Evolutionary conservation across 306 rosid genomes (phyloP).

Genomic region (Quercus suber): DNA sequence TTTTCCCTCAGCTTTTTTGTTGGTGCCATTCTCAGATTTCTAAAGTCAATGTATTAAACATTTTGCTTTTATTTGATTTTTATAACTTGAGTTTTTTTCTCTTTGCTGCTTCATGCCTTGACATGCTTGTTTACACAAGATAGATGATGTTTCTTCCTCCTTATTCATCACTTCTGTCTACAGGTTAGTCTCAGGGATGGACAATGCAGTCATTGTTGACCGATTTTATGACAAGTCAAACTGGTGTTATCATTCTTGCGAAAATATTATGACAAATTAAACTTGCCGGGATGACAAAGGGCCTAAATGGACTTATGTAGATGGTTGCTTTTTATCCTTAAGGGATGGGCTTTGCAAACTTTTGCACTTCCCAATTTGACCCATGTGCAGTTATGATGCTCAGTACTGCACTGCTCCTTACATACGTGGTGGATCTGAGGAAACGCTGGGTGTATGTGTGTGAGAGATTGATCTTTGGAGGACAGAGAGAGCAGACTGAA

Average conservation of each 20-base stretch:
- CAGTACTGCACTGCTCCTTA: not conserved
- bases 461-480: not conserved
- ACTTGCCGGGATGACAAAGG: not conserved
- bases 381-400: not conserved
- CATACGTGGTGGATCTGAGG: not conserved
- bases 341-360: not conserved
- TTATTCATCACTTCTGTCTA: conserved; percentile 19
- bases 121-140: conserved; percentile 8
- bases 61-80: not conserved
- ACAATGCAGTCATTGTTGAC: conserved; percentile 64
- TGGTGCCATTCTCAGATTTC: not conserved
- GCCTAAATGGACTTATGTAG: not conserved
- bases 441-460: not conserved
- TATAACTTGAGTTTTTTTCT: not conserved
- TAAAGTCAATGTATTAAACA: not conserved
- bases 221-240: conserved; percentile 87
- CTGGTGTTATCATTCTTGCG: conserved; percentile 86
- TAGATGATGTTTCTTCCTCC: conserved; percentile 9
- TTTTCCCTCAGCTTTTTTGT: not conserved
- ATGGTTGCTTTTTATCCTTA: not conserved
- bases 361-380: not conserved
- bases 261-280: conserved; percentile 42
- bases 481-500: not conserved
- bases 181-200: conserved; percentile 73
- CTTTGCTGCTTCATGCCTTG: not conserved